Percentiles rank a stretch among this genome's conserved stretches.
Conservation (phyloP, 768 basidiomycete species). For the Tulasnella sp. region DNA sequence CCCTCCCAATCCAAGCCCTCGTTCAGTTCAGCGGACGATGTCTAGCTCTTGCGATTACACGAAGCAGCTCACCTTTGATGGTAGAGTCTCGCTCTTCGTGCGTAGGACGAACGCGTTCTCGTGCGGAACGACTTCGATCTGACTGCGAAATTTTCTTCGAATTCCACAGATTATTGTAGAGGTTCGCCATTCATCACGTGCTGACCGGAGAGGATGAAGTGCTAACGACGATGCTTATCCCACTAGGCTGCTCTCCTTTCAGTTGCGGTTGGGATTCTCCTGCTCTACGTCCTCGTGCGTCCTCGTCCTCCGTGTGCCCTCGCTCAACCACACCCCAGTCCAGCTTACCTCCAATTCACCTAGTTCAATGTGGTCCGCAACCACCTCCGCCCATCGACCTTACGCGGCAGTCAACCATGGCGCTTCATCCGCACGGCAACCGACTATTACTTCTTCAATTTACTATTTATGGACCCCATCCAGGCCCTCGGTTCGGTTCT, state of each 20-base stretch:
- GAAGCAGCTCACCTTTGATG: background rate
- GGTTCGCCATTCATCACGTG: background rate
- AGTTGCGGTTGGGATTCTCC: background rate
- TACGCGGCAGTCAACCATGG: background rate
- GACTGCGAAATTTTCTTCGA: background rate
- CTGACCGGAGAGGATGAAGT: background rate
- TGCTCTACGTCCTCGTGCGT: background rate
- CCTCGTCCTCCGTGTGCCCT: background rate
- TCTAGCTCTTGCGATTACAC: background rate
- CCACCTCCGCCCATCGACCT: background rate
- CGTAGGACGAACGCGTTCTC: background rate
- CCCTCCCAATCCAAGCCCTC: background rate
- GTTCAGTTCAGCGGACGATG: background rate
- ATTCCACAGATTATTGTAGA: background rate
- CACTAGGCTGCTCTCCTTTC: background rate
- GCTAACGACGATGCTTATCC: background rate
- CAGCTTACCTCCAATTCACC: background rate
- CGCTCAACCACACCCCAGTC: too few species aligned
- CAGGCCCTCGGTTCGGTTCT: slow-evolving; percentile 41
- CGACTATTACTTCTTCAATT: slow-evolving; percentile 37
- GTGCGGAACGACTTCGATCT: background rate
- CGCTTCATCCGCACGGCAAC: slow-evolving; percentile 31
- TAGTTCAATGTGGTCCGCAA: background rate
- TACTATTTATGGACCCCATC: slow-evolving; percentile 36
- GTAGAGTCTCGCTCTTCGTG: background rate